These are phyloP conservation scores for Moesziomyces sp. DNA, from an alignment of 1,284 basidiomycete genomes.

Conservation along the genomic window DNA sequence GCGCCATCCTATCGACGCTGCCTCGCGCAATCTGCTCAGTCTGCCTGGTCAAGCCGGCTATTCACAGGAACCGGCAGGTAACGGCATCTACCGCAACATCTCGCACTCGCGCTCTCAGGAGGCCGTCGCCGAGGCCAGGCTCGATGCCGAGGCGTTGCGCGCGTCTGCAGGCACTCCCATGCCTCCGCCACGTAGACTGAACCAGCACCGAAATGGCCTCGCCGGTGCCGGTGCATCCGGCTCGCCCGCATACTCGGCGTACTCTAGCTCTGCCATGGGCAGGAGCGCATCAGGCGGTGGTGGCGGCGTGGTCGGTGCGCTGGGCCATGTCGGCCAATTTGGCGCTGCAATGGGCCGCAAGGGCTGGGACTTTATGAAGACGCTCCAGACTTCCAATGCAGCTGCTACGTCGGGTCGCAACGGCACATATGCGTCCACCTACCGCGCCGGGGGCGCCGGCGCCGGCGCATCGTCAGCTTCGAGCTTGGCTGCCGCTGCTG, in stretches of 20 bases:
- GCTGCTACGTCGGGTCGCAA: slow-evolving; percentile 2
- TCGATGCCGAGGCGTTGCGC: slow-evolving; percentile 35
- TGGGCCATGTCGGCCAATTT: slow-evolving; percentile 50
- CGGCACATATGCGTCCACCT: slow-evolving; percentile 1
- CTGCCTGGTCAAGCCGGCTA: slow-evolving; percentile 12
- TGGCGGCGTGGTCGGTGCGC: slow-evolving; percentile 35
- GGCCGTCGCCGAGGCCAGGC: slow-evolving; percentile 15
- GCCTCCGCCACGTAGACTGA: slow-evolving; percentile 36
- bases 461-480: neutral
- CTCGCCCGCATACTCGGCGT: neutral
- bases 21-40: neutral
- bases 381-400: slow-evolving; percentile 21
- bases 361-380: slow-evolving; percentile 57
- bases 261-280: slow-evolving; percentile 9
- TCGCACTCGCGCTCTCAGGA: slow-evolving; percentile 36
- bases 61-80: neutral
- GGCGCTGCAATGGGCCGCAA: slow-evolving; percentile 53
- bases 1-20: neutral
- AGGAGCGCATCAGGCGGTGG: slow-evolving; percentile 15
- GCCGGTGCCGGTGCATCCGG: neutral
- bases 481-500: slow-evolving; percentile 3
- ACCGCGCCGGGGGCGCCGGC: neutral
- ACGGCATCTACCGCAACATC: slow-evolving; percentile 16
- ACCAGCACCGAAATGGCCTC: slow-evolving; percentile 1
- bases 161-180: slow-evolving; percentile 39